Base-by-base conservation (phyloP, 2,329 filamentous ascomycete genomes). In the Fusarium concolor region DNA sequence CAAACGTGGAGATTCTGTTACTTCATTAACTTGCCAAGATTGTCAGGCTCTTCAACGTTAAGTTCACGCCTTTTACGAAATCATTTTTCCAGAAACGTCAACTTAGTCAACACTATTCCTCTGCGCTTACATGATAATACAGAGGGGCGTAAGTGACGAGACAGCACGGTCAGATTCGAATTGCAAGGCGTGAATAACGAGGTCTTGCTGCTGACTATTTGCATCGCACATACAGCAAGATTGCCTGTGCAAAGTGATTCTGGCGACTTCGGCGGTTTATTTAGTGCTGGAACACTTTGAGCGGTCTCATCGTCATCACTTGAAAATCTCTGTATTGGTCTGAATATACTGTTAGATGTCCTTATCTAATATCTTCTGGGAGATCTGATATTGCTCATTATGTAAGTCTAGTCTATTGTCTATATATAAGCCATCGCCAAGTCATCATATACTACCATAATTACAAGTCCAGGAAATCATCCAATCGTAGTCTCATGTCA, bases 31-130 rank as follows among this genome's bases (percentile, higher is more conserved):
- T 10, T 0, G 2, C 1, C 9, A 1, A 39, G 26, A 49, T 56
- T 56, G 49, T 38, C 42, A 56, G 61, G n/a, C 14, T 42, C 2
- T 5, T 22, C 33, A 51, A 37, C 18, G 43, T 55, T 51, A 10
- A 33, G 9, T 28, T 4, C 20, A 8, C 12, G 6, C 1, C 2
- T 3, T 24, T 38, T 2, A 24, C 18, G 17, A n/a, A 29, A 24
- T 24, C 22, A 24, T 24, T 4, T 24, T 24, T 24, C 22, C 22
- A 24, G 22, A 24, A 24, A 24, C 22, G 22, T 6, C 6, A 4
- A 24, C 22, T 24, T n/a, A n/a, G n/a, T n/a, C n/a, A n/a, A n/a
- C n/a, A n/a, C n/a, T n/a, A n/a, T n/a, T n/a, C n/a, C n/a, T 35
- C 6, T n/a, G 31, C 31, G 6, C 35, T 31, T 15, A n/a, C 18